Percentiles rank a stretch among this genome's conserved stretches.
These are phyloP conservation scores for Dictyostelium brefeldianum DNA, from an alignment of 78 protist genomes.

Conservation along the genomic window DNA sequence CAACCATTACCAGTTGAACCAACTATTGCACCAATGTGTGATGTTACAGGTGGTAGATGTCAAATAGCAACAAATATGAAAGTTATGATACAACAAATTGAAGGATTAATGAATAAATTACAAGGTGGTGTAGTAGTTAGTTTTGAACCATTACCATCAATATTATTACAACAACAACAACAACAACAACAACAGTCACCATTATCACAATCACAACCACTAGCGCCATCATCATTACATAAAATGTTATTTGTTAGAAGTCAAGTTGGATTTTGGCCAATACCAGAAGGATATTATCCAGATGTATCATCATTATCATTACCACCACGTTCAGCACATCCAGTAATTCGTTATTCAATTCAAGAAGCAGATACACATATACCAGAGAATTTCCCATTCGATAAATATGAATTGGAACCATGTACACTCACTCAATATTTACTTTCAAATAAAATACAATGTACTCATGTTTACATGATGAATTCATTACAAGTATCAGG, in stretches of 20 bases:
- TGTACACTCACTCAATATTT: constrained; percentile 56
- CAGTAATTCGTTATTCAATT: constrained; percentile 42
- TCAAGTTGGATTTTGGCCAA: constrained; percentile 50
- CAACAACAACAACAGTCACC: neutral
- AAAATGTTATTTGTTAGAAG: constrained; percentile 55
- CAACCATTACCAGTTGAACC: neutral
- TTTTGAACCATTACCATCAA: constrained; percentile 30
- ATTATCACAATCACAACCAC: no score
- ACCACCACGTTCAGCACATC: constrained; percentile 62
- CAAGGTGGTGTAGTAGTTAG: constrained; percentile 26
- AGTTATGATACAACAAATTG: constrained; percentile 37
- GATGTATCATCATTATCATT: constrained; percentile 3
- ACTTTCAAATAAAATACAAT: neutral
- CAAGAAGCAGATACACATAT: constrained; percentile 54
- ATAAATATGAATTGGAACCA: constrained; percentile 81
- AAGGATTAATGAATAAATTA: constrained; percentile 20
- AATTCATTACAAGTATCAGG: constrained; percentile 42
- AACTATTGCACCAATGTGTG: constrained; percentile 37
- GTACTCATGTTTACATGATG: constrained; percentile 39
- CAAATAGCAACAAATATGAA: constrained; percentile 63
- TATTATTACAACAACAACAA: neutral
- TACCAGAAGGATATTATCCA: constrained; percentile 71
- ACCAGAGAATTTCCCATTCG: constrained; percentile 77
- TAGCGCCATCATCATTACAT: constrained; percentile 28
- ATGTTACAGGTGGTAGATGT: constrained; percentile 67